Base-by-base conservation (phyloP, 2,329 filamentous ascomycete species). In the Claviceps cyperi region DNA sequence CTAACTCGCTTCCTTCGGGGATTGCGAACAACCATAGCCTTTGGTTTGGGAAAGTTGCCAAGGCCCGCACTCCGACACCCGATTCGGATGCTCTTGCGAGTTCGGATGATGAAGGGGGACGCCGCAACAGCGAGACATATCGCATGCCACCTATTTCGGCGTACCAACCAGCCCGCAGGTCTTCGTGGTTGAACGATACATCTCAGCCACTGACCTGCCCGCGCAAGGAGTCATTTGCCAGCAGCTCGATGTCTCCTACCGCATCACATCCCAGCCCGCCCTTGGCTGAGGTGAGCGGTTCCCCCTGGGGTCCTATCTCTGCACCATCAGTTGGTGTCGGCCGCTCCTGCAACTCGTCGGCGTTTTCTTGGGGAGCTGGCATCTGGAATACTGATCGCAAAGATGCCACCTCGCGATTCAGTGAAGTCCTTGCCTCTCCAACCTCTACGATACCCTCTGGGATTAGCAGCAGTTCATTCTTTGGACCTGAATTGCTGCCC, bases 21-120 rank as follows among this genome's bases (percentile, higher is more conserved):
- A 65, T 75, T 49, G 71, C 78, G 21, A 79, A 68, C 58, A 83
- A 73, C 58, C 80, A 84, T 52, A 79, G 80, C 39, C 70, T 83
- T 39, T 69, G 86, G 46, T 73, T 87, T 36, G 86, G 91, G 47
- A 92, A 89, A 64, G 74, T n/a, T 2, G 21, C 84, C 47, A 84
- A 86, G 59, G 76, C 82, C 50, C 80, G 90, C 58, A 84, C 86
- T 49, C 89, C 88, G 7, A 96, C 91, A 1, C 91, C 91, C 21
- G 92, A 97, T 63, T 96, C 90, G 3, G 91, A 97, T 64, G 91
- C 87, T 48, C 72, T 97, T 52, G 89, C 85, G 48, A 97, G 91
- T 57, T 96, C 90, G 13, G 92, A 97, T 65, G 92, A 97, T 64
- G 92, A 98, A 66, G 76, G 73, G 51, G 85, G 95, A 53, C 75